Evolutionary conservation across 495 filamentous ascomycete species (phyloP).

Genomic region (Penicillium psychrofluorescens): DNA sequence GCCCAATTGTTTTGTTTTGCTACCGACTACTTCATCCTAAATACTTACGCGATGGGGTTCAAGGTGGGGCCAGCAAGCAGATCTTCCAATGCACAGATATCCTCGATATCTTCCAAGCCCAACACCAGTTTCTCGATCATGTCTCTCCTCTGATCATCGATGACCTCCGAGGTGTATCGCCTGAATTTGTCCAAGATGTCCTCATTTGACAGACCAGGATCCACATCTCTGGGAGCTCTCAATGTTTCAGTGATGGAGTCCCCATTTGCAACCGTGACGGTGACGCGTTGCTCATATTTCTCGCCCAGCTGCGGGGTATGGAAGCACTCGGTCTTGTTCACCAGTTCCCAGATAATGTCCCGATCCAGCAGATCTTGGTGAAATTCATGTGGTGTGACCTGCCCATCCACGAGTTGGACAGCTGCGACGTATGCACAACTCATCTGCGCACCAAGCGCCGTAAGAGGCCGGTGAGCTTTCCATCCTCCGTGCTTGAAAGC

Average conservation of each 20-base stretch:
- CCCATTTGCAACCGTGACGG: slow-evolving; percentile 16
- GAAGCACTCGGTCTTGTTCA: slow-evolving; percentile 29
- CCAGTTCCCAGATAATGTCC: slow-evolving; percentile 29
- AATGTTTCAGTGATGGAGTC: slow-evolving; percentile 11
- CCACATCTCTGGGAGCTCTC: background rate
- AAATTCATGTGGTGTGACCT: slow-evolving; percentile 29
- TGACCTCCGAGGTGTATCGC: slow-evolving; percentile 16
- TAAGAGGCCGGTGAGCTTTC: slow-evolving; percentile 26
- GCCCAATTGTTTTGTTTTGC: no score
- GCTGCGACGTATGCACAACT: slow-evolving; percentile 33
- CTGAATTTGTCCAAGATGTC: slow-evolving; percentile 29
- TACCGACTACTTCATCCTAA: no score
- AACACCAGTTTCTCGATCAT: slow-evolving; percentile 27
- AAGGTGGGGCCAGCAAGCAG: background rate
- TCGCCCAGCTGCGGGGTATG: slow-evolving; percentile 11
- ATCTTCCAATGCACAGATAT: slow-evolving; percentile 5
- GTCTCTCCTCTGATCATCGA: slow-evolving; percentile 16
- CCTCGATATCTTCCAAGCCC: slow-evolving; percentile 12
- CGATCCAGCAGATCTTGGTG: slow-evolving; percentile 23
- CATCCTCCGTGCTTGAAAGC: slow-evolving; percentile 33
- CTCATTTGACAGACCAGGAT: slow-evolving; percentile 21
- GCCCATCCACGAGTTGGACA: slow-evolving; percentile 29
- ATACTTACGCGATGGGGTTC: slow-evolving; percentile 2
- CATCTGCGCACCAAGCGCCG: slow-evolving; percentile 37
- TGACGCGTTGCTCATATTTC: slow-evolving; percentile 5